Evolutionary conservation across 2,329 filamentous ascomycete species (phyloP).

Genomic region (Penicillium freii): DNA sequence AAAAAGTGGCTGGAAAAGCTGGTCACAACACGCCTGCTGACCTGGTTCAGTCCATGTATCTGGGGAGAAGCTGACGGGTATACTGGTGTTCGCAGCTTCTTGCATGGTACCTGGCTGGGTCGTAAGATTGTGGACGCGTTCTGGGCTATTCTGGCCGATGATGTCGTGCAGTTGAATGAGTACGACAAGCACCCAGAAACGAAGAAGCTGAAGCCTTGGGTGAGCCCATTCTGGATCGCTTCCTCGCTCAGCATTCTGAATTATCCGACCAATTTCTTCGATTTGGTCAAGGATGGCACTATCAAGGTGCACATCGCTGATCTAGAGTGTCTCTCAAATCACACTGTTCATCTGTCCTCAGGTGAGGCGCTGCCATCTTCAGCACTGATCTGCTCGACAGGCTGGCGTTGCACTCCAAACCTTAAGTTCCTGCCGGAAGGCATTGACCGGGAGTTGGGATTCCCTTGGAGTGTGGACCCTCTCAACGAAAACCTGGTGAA

Average conservation of each 20-base stretch:
- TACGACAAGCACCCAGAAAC: slow-evolving; percentile 48
- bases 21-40: slow-evolving; percentile 64
- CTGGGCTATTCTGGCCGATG: slow-evolving; percentile 52
- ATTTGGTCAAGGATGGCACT: slow-evolving; percentile 53
- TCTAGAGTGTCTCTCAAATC: slow-evolving; percentile 49
- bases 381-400: slow-evolving; percentile 56
- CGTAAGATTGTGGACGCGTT: slow-evolving; percentile 51
- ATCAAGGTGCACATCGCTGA: slow-evolving; percentile 58
- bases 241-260: slow-evolving; percentile 60
- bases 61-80: slow-evolving; percentile 67
- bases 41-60: slow-evolving; percentile 72
- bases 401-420: slow-evolving; percentile 54
- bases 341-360: slow-evolving; percentile 49
- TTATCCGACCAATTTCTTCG: slow-evolving; percentile 58
- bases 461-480: slow-evolving; percentile 41
- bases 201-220: slow-evolving; percentile 48
- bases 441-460: slow-evolving; percentile 47
- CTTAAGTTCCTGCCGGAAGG: slow-evolving; percentile 49
- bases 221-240: slow-evolving; percentile 53
- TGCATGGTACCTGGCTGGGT: slow-evolving; percentile 55
- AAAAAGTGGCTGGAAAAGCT: slow-evolving; percentile 68
- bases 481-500: slow-evolving; percentile 40
- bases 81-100: slow-evolving; percentile 40
- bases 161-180: slow-evolving; percentile 49
- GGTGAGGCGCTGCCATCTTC: slow-evolving; percentile 49